Evolutionary conservation across 2,329 filamentous ascomycete genomes (phyloP), one percentile per base, ranked within the genome.

Genomic region (Dryadomyces quercus-mongolicae): DNA sequence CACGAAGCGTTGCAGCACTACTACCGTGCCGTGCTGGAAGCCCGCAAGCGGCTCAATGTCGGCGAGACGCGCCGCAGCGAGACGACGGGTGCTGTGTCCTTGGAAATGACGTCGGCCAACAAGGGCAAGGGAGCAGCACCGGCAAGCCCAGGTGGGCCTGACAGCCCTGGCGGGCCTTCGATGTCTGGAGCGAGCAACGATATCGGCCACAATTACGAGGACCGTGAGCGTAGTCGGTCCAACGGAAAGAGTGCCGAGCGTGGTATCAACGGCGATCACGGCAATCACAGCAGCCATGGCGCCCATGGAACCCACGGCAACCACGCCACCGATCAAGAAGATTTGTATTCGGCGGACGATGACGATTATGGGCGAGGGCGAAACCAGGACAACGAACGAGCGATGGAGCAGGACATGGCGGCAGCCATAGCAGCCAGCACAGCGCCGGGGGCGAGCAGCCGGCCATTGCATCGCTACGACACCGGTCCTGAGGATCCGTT

Each of bases 1-100:
- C 87, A 88, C 57, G 81, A 87, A 47, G 85, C 91, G 0, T 75
- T 92, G 44, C 93, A 83, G 59, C 84, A 89, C 65, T 88, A 96
- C 67, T 88, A 95, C 68, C 82, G 90, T 54, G 85, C 89, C 10
- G 73, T 94, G 44, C 70, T 85, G n/a, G 76, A 75, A 56, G 80
- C 81, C 2, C 72, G 77, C 57, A 84, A 83, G 63, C 71, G 75
- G 42, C 66, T 78, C 5, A 76, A 76, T 12, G 48, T 72, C 6
- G 67, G 65, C 54, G 62, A 66, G 54, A 56, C 57, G 1, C 54
- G 55, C 7, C 64, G 62, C 47, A 58, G 58, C 48, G 62, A 62
- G 34, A 58, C 66, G 25, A 58, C 66, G 22, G 67, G 64, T 55
- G 63, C 65, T 5, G 55, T 58, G 34, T 54, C 59, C 4, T 52